phyloP scores from a whole-genome alignment of 768 basidiomycete genomes.

The Trametes meyenii region DNA sequence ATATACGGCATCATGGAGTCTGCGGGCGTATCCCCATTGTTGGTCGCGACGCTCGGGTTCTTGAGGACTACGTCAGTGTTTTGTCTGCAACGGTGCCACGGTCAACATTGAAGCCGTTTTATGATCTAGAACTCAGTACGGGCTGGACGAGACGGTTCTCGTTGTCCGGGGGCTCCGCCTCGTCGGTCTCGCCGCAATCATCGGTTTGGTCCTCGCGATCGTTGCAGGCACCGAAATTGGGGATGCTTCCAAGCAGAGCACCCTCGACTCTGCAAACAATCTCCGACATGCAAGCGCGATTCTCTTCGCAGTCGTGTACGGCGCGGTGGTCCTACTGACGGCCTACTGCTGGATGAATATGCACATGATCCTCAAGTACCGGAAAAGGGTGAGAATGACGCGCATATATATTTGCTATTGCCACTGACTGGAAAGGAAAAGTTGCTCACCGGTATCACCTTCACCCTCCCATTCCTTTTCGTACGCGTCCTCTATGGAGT shows the following conservation, averaged over 20 bases:
- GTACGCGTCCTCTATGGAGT: conserved; percentile 59
- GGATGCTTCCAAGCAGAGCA: conserved; percentile 16
- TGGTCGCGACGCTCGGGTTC: conserved; percentile 41
- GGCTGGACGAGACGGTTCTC: conserved; percentile 28
- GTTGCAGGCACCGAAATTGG: conserved; percentile 33
- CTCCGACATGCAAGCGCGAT: conserved; percentile 39
- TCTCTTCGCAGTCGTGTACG: conserved; percentile 40
- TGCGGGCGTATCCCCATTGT: conserved; percentile 43
- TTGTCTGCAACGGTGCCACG: not conserved
- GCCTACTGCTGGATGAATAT: conserved; percentile 21
- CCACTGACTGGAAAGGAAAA: conserved; percentile 41
- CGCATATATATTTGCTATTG: not conserved
- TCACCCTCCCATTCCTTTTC: conserved; percentile 63
- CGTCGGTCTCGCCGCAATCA: conserved; percentile 32
- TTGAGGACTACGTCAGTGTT: conserved; percentile 38
- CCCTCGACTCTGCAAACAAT: conserved; percentile 27
- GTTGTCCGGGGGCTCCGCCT: conserved; percentile 28
- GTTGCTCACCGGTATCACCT: conserved; percentile 59
- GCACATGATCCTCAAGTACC: conserved; percentile 12
- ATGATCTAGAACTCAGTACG: conserved; percentile 31
- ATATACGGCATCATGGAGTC: conserved; percentile 51
- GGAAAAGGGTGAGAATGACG: conserved; percentile 10
- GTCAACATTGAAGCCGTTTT: not conserved
- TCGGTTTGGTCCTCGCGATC: conserved; percentile 38
- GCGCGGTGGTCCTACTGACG: conserved; percentile 35